Evolutionary conservation across 129 eudicot genomes (phyloP).

Genomic region (Centella asiatica): DNA sequence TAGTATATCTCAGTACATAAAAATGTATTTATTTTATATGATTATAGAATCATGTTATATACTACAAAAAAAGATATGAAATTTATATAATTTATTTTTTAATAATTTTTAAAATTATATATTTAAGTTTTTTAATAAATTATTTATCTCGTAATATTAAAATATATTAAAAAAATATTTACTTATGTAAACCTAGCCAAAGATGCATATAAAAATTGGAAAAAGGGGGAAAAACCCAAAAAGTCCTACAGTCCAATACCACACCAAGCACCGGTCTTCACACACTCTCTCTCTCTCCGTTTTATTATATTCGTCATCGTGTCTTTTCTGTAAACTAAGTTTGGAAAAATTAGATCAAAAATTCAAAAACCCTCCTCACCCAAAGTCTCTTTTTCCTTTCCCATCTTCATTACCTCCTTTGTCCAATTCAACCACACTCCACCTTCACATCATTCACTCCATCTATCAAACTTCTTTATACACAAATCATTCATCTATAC

Average conservation of each 20-base stretch:
- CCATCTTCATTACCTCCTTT: conserved; percentile 11
- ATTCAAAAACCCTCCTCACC: conserved; percentile 52
- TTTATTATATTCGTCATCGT: conserved; percentile 7
- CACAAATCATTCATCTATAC: conserved; percentile 12
- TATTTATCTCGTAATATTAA: no score
- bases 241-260: conserved; percentile 25
- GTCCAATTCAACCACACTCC: conserved; percentile 6
- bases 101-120: no score
- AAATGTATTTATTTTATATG: no score
- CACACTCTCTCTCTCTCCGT: conserved; percentile 16
- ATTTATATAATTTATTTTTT: no score
- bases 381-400: conserved; percentile 27
- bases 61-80: no score
- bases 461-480: not conserved
- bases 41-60: no score
- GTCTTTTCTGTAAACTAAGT: not conserved
- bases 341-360: conserved; percentile 22
- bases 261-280: conserved; percentile 16
- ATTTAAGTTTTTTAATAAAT: no score
- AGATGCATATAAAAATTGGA: no score
- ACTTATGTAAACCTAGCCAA: no score
- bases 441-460: not conserved
- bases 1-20: no score
- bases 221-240: conserved; percentile 1
- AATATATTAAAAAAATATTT: no score